Evolutionary conservation across 768 basidiomycete species (phyloP).

Genomic region (Nidularia sp.): DNA sequence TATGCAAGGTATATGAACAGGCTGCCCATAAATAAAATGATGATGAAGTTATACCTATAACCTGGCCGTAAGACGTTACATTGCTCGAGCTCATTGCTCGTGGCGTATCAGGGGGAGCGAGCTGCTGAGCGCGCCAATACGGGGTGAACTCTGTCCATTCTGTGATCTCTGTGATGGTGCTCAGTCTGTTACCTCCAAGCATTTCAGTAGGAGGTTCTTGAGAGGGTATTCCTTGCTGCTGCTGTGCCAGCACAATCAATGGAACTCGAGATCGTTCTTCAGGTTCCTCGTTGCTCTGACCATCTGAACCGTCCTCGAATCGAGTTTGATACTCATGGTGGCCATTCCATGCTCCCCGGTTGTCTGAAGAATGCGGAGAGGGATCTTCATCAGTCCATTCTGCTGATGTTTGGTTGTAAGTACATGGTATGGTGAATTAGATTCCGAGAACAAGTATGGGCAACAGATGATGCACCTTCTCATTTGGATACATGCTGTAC

Average conservation of each 20-base stretch:
- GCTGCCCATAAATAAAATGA: too few species aligned
- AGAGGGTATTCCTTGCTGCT: slow-evolving; percentile 23
- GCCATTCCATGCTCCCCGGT: slow-evolving; percentile 4
- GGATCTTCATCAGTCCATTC: slow-evolving; percentile 10
- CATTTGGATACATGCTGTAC: slow-evolving; percentile 31
- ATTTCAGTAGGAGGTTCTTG: neutral
- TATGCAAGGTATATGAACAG: neutral
- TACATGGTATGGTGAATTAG: slow-evolving; percentile 1
- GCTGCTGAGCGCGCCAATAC: slow-evolving; percentile 38
- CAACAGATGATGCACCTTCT: slow-evolving; percentile 57
- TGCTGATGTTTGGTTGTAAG: slow-evolving; percentile 2
- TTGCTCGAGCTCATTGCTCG: slow-evolving; percentile 35
- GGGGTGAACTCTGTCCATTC: slow-evolving; percentile 60
- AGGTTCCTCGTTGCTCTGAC: slow-evolving; percentile 7
- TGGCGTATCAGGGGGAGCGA: slow-evolving; percentile 31
- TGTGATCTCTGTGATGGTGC: slow-evolving; percentile 65
- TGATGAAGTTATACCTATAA: slow-evolving; percentile 46
- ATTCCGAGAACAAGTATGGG: slow-evolving; percentile 5
- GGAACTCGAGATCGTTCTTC: slow-evolving; percentile 47
- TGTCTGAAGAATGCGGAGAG: slow-evolving; percentile 10
- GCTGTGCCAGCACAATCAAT: slow-evolving; percentile 58
- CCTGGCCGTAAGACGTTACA: slow-evolving; percentile 60
- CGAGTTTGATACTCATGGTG: slow-evolving; percentile 10
- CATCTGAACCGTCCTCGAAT: neutral
- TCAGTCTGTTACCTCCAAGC: slow-evolving; percentile 28